Percentiles rank a stretch among this genome's conserved stretches.
phyloP scores from a whole-genome alignment of 2,329 filamentous ascomycete genomes.

The Aotearoamyces nothofagi region DNA sequence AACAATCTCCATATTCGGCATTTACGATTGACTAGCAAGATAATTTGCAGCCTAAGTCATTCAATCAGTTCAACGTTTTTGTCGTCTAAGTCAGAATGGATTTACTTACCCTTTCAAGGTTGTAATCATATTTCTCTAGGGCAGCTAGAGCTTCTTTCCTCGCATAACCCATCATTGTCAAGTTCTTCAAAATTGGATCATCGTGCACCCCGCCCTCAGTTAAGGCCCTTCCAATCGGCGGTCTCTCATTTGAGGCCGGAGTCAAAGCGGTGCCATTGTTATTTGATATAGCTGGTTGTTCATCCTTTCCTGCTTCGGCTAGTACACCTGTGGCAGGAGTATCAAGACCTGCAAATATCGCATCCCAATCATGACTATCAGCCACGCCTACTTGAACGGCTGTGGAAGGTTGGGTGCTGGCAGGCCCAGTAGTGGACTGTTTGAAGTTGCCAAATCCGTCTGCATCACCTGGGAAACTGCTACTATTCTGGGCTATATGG shows the following conservation, averaged over 20 bases:
- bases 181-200: slow-evolving; percentile 77
- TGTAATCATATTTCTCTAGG: slow-evolving; percentile 90
- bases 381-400: slow-evolving; percentile 23
- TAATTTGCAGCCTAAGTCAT: slow-evolving; percentile 18
- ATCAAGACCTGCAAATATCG: slow-evolving; percentile 75
- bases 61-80: too few relatives aligned
- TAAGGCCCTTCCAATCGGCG: slow-evolving; percentile 48
- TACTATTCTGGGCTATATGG: slow-evolving; percentile 11
- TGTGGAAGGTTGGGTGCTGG: slow-evolving; percentile 20
- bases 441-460: slow-evolving; percentile 30
- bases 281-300: too few relatives aligned
- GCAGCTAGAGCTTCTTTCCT: slow-evolving; percentile 60
- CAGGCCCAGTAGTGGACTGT: slow-evolving; percentile 21
- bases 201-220: slow-evolving; percentile 68
- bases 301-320: slow-evolving; percentile 6
- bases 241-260: slow-evolving; percentile 15
- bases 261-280: slow-evolving; percentile 8
- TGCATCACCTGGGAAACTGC: slow-evolving; percentile 11
- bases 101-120: slow-evolving; percentile 71
- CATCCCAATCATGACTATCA: slow-evolving; percentile 77
- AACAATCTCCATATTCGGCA: too few relatives aligned
- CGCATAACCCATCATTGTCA: slow-evolving; percentile 81
- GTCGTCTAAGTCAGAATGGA: too few relatives aligned
- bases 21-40: slow-evolving; percentile 19
- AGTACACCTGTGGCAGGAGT: slow-evolving; percentile 23